A percentile compares a stretch with the other conserved stretches of the same genome.
phyloP scores from a whole-genome alignment of 345 rosid species.

The Salix purpurea region DNA sequence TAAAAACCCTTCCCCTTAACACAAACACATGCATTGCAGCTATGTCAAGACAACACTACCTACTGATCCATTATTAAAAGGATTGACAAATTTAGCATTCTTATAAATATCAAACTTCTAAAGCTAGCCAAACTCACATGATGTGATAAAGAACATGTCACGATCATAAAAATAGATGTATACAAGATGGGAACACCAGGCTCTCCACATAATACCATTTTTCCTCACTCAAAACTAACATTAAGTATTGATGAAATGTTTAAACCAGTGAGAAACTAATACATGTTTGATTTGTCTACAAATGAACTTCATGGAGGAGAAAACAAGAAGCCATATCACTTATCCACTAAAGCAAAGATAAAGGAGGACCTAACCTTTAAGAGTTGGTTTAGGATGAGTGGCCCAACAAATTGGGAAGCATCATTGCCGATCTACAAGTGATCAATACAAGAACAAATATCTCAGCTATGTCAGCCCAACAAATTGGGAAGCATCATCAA shows the following conservation, averaged over 20 bases:
- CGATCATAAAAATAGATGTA: background rate
- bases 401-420: constrained; percentile 92
- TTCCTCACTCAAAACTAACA: background rate
- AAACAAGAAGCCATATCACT: constrained; percentile 1
- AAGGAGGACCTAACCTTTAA: constrained; percentile 56
- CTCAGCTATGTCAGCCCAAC: background rate
- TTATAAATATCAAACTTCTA: background rate
- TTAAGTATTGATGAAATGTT: background rate
- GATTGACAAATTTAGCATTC: background rate
- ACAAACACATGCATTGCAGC: background rate
- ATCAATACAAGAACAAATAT: constrained; percentile 8
- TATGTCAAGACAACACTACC: background rate
- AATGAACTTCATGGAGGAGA: background rate
- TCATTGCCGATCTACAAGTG: constrained; percentile 77
- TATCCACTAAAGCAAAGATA: constrained; percentile 5
- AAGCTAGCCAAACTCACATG: background rate
- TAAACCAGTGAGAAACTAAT: background rate
- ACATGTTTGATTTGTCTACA: background rate
- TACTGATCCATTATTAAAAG: background rate
- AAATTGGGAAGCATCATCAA: no score
- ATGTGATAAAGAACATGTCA: background rate
- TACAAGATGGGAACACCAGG: background rate
- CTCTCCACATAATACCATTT: background rate
- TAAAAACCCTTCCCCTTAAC: background rate
- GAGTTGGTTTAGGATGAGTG: constrained; percentile 74